Percentiles rank a stretch among this genome's conserved stretches.
These are phyloP conservation scores for Phanerodontia chrysosporium DNA, from an alignment of 768 basidiomycete species.

Conservation along the genomic window DNA sequence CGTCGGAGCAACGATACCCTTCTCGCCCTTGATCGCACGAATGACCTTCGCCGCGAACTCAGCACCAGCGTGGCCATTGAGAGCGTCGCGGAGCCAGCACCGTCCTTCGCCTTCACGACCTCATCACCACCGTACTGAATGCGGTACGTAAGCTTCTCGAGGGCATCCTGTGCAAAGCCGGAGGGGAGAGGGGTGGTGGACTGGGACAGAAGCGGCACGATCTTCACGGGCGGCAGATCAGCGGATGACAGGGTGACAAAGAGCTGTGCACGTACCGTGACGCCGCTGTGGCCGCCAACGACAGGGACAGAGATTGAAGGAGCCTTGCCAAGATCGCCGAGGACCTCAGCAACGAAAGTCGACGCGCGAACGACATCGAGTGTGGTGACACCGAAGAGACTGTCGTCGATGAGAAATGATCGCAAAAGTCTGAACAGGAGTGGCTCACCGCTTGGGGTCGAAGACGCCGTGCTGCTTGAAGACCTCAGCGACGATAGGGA, in stretches of 20 bases:
- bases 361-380: slow-evolving; percentile 98
- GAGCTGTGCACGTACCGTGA: slow-evolving; percentile 55
- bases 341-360: slow-evolving; percentile 83
- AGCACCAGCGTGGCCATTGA: slow-evolving; percentile 94
- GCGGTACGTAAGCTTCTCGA: slow-evolving; percentile 69
- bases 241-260: too few species aligned
- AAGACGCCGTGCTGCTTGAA: slow-evolving; percentile 91
- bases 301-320: slow-evolving; percentile 76
- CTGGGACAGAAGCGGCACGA: slow-evolving; percentile 91
- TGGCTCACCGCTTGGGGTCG: slow-evolving; percentile 77
- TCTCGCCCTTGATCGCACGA: slow-evolving; percentile 82
- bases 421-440: slow-evolving; percentile 1
- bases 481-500: slow-evolving; percentile 93
- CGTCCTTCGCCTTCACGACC: slow-evolving; percentile 97
- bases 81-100: slow-evolving; percentile 90
- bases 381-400: slow-evolving; percentile 96
- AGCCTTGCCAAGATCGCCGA: slow-evolving; percentile 59
- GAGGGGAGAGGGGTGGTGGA: slow-evolving; percentile 73
- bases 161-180: slow-evolving; percentile 38
- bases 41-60: slow-evolving; percentile 84
- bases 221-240: slow-evolving; percentile 40
- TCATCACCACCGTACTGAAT: slow-evolving; percentile 97
- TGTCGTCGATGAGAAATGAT: slow-evolving; percentile 26
- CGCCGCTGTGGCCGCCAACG: slow-evolving; percentile 91
- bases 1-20: slow-evolving; percentile 78